Evolutionary conservation across 2,329 filamentous ascomycete genomes (phyloP).

Genomic region (Penicillium aurantiogriseum): DNA sequence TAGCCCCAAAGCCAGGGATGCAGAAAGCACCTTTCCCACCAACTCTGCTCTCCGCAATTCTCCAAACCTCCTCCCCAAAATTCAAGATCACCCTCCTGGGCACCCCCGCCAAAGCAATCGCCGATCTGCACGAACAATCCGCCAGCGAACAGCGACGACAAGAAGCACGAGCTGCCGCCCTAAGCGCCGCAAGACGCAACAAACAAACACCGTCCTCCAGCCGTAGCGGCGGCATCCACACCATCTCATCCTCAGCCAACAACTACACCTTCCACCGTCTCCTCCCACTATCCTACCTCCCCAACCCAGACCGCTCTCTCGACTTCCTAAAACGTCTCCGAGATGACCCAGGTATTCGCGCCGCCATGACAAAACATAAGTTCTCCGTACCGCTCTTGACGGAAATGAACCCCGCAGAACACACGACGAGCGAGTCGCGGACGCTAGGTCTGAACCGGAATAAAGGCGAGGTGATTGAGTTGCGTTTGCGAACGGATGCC

Average conservation of each 20-base stretch:
- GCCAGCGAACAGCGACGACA: slow-evolving; percentile 28
- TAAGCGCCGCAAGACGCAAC: slow-evolving; percentile 21
- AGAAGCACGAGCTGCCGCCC: slow-evolving; percentile 30
- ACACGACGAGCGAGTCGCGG: slow-evolving; percentile 79
- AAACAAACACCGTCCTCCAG: slow-evolving; percentile 9
- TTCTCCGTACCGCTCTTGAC: slow-evolving; percentile 84
- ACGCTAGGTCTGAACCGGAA: slow-evolving; percentile 88
- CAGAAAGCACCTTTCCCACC: slow-evolving; percentile 46
- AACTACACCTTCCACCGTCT: slow-evolving; percentile 82
- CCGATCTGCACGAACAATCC: slow-evolving; percentile 41
- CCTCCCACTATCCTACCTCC: slow-evolving; percentile 72
- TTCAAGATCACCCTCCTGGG: slow-evolving; percentile 50
- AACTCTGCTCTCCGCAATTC: slow-evolving; percentile 33
- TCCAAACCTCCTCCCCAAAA: slow-evolving; percentile 37
- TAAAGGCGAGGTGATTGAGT: slow-evolving; percentile 81
- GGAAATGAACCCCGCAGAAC: slow-evolving; percentile 87
- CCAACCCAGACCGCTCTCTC: slow-evolving; percentile 68
- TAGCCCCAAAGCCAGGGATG: slow-evolving; percentile 49
- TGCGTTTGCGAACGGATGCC: slow-evolving; percentile 86
- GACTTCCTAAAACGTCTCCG: slow-evolving; percentile 72
- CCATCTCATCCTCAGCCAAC: slow-evolving; percentile 48
- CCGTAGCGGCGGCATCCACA: slow-evolving; percentile 28
- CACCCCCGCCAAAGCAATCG: slow-evolving; percentile 43
- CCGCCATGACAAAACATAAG: slow-evolving; percentile 77
- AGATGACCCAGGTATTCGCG: slow-evolving; percentile 79